A percentile compares a stretch with the other conserved stretches of the same genome.
phyloP scores from a whole-genome alignment of 75 land plant species.

The Sequoiadendron giganteum region DNA sequence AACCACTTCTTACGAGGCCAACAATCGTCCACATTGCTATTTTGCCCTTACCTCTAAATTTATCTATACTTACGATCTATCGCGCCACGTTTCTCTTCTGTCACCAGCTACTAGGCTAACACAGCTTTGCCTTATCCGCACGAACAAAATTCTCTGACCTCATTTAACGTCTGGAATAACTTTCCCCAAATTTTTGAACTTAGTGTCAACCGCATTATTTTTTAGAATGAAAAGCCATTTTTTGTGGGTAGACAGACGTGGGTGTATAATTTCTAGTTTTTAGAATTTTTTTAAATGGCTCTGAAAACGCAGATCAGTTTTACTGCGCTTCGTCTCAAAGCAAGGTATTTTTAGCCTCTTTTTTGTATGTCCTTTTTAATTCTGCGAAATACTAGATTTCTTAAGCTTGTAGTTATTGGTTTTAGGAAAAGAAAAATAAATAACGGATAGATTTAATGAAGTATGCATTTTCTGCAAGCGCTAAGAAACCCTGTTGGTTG shows the following conservation, averaged over 20 bases:
- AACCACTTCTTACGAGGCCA: too few species aligned
- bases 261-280: not conserved
- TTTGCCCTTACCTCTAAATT: too few species aligned
- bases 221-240: not conserved
- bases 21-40: too few species aligned
- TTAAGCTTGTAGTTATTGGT: not conserved
- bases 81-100: too few species aligned
- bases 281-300: not conserved
- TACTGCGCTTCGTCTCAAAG: not conserved
- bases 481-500: not conserved
- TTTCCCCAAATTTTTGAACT: not conserved
- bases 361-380: not conserved
- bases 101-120: too few species aligned
- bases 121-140: not conserved
- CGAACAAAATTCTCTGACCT: not conserved
- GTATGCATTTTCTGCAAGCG: too few species aligned
- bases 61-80: too few species aligned
- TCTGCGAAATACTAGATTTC: not conserved
- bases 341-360: not conserved
- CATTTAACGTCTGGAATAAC: not conserved
- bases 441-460: too few species aligned
- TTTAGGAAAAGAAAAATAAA: not conserved
- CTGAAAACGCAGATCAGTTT: not conserved
- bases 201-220: not conserved
- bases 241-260: not conserved